Evolutionary conservation across 345 rosid genomes (phyloP).

Genomic region (Hirschfeldia incana): DNA sequence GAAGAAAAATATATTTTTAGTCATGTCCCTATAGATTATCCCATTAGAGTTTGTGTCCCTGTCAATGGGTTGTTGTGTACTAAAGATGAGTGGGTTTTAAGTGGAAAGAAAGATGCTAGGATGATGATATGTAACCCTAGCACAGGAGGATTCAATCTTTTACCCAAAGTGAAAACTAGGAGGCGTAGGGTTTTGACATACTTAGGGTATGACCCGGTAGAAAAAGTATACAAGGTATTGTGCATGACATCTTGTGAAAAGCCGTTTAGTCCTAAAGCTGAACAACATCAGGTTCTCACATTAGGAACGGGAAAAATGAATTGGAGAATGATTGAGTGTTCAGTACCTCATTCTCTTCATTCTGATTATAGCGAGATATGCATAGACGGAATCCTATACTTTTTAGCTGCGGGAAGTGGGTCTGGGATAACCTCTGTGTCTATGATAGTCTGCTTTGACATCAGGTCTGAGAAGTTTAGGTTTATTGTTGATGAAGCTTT

Average conservation of each 20-base stretch:
- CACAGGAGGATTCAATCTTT: not conserved
- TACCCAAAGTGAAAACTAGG: constrained; percentile 16
- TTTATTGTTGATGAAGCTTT: not conserved
- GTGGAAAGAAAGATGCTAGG: not conserved
- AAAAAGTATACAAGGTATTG: not conserved
- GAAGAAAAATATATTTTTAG: not conserved
- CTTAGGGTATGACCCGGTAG: constrained; percentile 4
- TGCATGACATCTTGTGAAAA: constrained; percentile 1
- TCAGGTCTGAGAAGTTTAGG: not conserved
- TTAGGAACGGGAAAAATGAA: not conserved
- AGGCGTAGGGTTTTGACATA: not conserved
- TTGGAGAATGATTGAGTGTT: constrained; percentile 15
- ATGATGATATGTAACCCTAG: constrained; percentile 26
- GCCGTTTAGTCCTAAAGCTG: not conserved
- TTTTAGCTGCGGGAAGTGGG: not conserved
- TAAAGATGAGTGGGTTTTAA: not conserved
- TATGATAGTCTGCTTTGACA: constrained; percentile 8
- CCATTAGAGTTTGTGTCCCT: not conserved
- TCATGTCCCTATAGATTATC: not conserved
- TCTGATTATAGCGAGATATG: not conserved
- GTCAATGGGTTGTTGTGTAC: not conserved
- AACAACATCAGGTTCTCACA: constrained; percentile 15
- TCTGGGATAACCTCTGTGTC: not conserved
- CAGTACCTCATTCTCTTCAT: not conserved
- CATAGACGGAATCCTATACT: not conserved